A percentile compares a stretch with the other conserved stretches of the same genome.
Evolutionary conservation across 176 grass and related monocot genomes (phyloP).

Genomic region (Triticum dicoccoides): DNA sequence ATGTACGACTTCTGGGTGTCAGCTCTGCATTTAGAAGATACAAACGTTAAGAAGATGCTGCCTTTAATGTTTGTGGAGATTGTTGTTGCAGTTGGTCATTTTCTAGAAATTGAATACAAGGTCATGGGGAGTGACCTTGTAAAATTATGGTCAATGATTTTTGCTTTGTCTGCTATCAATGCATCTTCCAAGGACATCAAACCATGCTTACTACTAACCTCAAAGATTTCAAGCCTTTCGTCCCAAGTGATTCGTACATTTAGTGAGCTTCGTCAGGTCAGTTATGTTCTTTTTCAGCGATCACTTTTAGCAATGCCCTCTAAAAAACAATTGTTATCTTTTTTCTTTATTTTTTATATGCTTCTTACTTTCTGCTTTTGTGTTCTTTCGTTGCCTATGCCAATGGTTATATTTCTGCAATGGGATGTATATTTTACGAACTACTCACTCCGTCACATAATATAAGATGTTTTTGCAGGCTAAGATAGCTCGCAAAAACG

Average conservation of each 20-base stretch:
- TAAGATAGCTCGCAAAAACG: too few relatives aligned
- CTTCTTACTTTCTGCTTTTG: not conserved
- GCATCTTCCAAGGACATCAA: constrained; percentile 61
- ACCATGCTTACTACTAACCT: constrained; percentile 52
- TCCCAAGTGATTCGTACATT: constrained; percentile 73
- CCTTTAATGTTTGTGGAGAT: constrained; percentile 72
- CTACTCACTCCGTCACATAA: not conserved
- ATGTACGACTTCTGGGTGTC: constrained; percentile 82
- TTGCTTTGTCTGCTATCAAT: constrained; percentile 75
- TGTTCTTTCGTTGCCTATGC: constrained; percentile 1
- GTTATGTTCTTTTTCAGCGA: constrained; percentile 36
- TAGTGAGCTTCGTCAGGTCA: constrained; percentile 93
- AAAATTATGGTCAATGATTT: constrained; percentile 83
- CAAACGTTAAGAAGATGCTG: constrained; percentile 69
- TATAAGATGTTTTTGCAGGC: too few relatives aligned
- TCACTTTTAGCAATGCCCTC: constrained; percentile 9
- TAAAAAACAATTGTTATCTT: not conserved
- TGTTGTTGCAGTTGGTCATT: constrained; percentile 59
- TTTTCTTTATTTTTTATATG: constrained; percentile 15
- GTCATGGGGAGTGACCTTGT: constrained; percentile 61
- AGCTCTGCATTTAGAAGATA: constrained; percentile 43
- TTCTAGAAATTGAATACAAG: constrained; percentile 95
- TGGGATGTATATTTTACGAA: constrained; percentile 6
- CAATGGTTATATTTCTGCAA: not conserved
- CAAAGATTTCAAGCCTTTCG: constrained; percentile 70